Base-by-base conservation (phyloP, 371 early-diverging fungal species). In the Mucor racemosus region DNA sequence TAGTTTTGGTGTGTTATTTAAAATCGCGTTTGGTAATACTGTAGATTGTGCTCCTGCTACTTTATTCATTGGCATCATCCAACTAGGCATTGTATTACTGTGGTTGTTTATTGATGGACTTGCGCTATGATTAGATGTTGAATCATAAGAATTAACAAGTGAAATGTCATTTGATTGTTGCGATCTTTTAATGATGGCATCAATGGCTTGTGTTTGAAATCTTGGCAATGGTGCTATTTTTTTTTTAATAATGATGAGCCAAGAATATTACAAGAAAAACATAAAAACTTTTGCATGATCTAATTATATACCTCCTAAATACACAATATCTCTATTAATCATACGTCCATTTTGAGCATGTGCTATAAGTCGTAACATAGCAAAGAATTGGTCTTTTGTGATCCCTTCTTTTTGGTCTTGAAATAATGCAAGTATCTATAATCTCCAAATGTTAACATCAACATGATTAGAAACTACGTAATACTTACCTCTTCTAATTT, bases 271-370 rank as follows among this genome's bases (percentile, higher is more conserved):
- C 26, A 26, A 26, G 26, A 26, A 26, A 26, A 26, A 26, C 26
- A 26, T 26, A 26, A 26, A 26, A 26, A 26, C 26, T 26, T 26
- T 26, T 26, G 26, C 44, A 42, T 44, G 7, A 26, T 14, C 1
- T 15, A 21, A 19, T 17, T 50, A 21, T 35, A 61, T 67, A 78
- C 81, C 78, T 75, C 73, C 78, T 40, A 76, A 44, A 62, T 63
- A 71, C 11, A 78, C 73, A 41, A 76, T 48, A 57, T 78, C 73
- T n/a, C 65, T 73, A 40, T 50, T 70, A 7, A 78, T 56, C 31
- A 41, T 36, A 7, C 78, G 65, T 19, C 81, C 81, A 66, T 75
- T 70, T 57, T 80, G 81, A 17, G 76, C 81, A 73, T 80, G 78
- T n/a, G 76, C 74, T 58, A 78, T 72, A 8, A 80, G 60, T 21